Conservation (phyloP, 208 protist genomes). For the Leishmania mexicana region DNA sequence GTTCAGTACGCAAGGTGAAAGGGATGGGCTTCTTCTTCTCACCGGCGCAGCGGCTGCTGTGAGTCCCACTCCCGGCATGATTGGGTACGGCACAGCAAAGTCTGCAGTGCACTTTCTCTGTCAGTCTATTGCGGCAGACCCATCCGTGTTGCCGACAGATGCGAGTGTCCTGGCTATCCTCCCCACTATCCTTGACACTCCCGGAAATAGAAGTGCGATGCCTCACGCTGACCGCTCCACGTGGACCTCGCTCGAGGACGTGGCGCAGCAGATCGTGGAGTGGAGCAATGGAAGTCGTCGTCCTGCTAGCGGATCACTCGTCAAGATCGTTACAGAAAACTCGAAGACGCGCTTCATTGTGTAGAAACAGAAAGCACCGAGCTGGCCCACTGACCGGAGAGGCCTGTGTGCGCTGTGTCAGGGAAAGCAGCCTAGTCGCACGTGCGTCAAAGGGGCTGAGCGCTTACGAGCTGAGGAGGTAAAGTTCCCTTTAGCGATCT, state of each 20-base stretch:
- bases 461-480: not conserved
- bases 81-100: conserved; percentile 89
- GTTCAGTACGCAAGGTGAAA: conserved; percentile 39
- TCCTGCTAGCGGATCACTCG: conserved; percentile 49
- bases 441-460: too few relatives aligned
- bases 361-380: not conserved
- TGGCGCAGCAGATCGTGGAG: conserved; percentile 40
- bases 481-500: not conserved
- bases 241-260: conserved; percentile 58
- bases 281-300: conserved; percentile 42
- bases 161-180: conserved; percentile 65
- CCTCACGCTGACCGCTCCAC: conserved; percentile 48
- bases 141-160: conserved; percentile 38
- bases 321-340: conserved; percentile 22
- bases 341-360: conserved; percentile 21
- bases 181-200: conserved; percentile 74
- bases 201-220: conserved; percentile 64
- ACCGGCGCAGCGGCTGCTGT: conserved; percentile 38
- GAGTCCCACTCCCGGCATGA: conserved; percentile 65
- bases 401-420: not conserved
- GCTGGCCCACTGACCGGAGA: not conserved
- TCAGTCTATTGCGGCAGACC: conserved; percentile 45
- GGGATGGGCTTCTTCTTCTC: conserved; percentile 59
- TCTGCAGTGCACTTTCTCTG: conserved; percentile 84
- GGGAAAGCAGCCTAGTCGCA: too few relatives aligned